Evolutionary conservation across 2,329 filamentous ascomycete genomes (phyloP).

Genomic region (Triangularia verruculosa): DNA sequence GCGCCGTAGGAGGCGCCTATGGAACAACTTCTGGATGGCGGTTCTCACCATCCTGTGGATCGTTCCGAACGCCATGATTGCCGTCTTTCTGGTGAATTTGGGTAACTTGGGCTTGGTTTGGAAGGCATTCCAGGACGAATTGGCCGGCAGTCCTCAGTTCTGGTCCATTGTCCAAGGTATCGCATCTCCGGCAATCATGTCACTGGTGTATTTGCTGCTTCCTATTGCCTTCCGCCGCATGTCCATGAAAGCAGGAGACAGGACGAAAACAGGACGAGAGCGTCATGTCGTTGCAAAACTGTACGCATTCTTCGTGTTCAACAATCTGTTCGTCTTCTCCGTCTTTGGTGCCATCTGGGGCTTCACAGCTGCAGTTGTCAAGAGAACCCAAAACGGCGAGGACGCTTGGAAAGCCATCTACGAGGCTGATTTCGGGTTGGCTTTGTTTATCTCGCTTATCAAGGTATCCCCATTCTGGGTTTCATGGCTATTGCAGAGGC

Average conservation of each 20-base stretch:
- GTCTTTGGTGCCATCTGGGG: conserved; percentile 81
- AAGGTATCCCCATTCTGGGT: conserved; percentile 89
- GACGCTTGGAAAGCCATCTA: conserved; percentile 68
- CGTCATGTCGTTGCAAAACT: conserved; percentile 86
- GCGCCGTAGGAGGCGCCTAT: conserved; percentile 68
- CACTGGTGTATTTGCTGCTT: conserved; percentile 79
- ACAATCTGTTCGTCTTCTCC: conserved; percentile 93
- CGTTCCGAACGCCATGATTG: conserved; percentile 88
- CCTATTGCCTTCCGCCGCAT: conserved; percentile 89
- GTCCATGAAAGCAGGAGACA: conserved; percentile 77
- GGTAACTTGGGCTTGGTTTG: conserved; percentile 77
- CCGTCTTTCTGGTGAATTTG: conserved; percentile 87
- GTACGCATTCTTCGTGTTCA: conserved; percentile 95
- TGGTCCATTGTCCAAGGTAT: conserved; percentile 95
- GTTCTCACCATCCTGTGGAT: conserved; percentile 83
- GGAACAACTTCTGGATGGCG: conserved; percentile 81
- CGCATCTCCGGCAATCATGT: conserved; percentile 80
- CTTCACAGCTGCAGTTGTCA: conserved; percentile 65
- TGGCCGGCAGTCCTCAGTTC: conserved; percentile 60
- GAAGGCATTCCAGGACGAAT: conserved; percentile 65
- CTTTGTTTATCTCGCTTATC: conserved; percentile 73
- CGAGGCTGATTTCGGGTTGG: conserved; percentile 58
- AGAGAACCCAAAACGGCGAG: conserved; percentile 52
- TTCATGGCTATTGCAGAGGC: conserved; percentile 87
- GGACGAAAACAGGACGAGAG: conserved; percentile 89